Percentiles rank a stretch among this genome's conserved stretches.
Conservation (phyloP, 1,284 basidiomycete species). For the Takashimella koratensis region DNA sequence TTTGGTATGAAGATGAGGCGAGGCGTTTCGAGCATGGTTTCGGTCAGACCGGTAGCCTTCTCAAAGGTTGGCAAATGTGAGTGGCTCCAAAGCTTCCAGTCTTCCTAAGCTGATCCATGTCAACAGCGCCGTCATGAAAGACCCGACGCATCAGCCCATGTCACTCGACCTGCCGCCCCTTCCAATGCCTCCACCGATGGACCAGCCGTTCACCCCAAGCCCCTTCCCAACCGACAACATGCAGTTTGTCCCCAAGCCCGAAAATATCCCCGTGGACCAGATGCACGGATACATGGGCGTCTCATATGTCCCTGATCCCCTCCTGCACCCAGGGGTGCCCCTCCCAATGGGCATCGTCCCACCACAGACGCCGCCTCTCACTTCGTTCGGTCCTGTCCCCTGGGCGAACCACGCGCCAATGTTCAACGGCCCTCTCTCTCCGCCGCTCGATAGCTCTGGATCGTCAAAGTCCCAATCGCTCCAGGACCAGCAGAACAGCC, state of each 20-base stretch:
- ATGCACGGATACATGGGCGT: constrained; percentile 2
- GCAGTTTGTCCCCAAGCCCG: background rate
- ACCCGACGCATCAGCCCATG: background rate
- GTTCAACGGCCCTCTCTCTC: background rate
- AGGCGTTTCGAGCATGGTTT: constrained; percentile 62
- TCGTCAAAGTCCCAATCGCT: background rate
- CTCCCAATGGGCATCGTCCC: background rate
- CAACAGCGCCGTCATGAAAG: background rate
- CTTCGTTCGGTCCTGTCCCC: background rate
- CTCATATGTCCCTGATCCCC: background rate
- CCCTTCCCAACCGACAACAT: constrained; percentile 4
- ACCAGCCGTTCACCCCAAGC: constrained; percentile 2
- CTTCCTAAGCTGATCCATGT: too few relatives aligned
- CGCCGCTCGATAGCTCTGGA: background rate
- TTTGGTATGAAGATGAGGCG: constrained; percentile 84
- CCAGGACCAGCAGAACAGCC: constrained; percentile 3
- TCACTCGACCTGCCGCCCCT: background rate
- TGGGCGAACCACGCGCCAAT: background rate
- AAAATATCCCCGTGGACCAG: background rate
- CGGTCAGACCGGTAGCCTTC: constrained; percentile 13
- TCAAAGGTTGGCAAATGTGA: constrained; percentile 41
- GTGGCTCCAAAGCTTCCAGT: too few relatives aligned
- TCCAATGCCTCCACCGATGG: background rate
- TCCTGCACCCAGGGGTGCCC: background rate
- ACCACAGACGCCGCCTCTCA: background rate